phyloP scores from a whole-genome alignment of 2,329 filamentous ascomycete genomes.

The Fusarium pseudoanthophilum region DNA sequence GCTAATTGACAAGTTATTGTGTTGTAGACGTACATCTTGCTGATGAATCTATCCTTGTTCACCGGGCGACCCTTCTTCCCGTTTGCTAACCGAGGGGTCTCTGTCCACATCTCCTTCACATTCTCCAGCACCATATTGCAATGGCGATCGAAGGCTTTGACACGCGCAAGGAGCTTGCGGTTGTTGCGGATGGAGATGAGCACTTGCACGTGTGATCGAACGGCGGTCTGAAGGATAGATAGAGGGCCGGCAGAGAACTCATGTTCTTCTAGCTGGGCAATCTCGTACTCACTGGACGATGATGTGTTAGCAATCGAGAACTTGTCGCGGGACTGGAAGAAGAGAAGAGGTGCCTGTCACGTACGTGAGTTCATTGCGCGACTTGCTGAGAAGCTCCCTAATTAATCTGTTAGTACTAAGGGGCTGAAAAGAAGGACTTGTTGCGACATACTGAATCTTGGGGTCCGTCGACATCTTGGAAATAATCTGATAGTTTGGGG shows the following conservation, averaged over 20 bases:
- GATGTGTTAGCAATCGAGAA: conserved; percentile 30
- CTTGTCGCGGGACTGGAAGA: conserved; percentile 26
- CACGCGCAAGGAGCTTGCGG: conserved; percentile 94
- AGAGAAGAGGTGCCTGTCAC: conserved; percentile 46
- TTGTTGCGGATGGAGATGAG: conserved; percentile 98
- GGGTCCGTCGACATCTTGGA: conserved; percentile 67
- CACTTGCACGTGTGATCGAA: conserved; percentile 93
- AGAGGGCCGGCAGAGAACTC: conserved; percentile 68
- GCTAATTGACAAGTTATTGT: conserved; percentile 4
- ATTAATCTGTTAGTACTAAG: conserved; percentile 43
- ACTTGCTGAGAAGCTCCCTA: conserved; percentile 90
- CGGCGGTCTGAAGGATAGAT: conserved; percentile 96
- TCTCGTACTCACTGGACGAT: conserved; percentile 83
- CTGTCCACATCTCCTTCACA: conserved; percentile 98
- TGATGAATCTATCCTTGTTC: conserved; percentile 98
- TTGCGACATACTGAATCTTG: conserved; percentile 74
- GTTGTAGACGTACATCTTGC: conserved; percentile 81
- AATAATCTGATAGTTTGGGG: conserved; percentile 27
- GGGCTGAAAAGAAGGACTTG: background rate
- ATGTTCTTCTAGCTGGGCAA: conserved; percentile 74
- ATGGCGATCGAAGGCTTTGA: conserved; percentile 98
- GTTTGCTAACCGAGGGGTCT: conserved; percentile 82
- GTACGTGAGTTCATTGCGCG: conserved; percentile 90
- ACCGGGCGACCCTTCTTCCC: conserved; percentile 91
- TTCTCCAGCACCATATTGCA: conserved; percentile 99